A percentile compares a stretch with the other conserved stretches of the same genome.
Evolutionary conservation across 2,329 filamentous ascomycete species (phyloP).

Genomic region (Venturiaceae sp.): DNA sequence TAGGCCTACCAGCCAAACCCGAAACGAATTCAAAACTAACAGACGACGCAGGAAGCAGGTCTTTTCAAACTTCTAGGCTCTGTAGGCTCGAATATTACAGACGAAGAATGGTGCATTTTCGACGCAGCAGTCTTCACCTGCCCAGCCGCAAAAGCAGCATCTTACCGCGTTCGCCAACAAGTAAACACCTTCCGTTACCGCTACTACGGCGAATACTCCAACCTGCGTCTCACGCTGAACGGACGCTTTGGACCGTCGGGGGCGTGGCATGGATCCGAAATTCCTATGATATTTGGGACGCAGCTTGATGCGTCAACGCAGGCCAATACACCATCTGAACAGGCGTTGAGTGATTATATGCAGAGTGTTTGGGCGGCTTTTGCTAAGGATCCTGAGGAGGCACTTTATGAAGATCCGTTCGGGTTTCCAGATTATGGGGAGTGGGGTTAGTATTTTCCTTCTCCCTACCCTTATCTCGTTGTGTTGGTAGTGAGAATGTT

Average conservation of each 20-base stretch:
- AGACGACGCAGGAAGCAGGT: too few relatives aligned
- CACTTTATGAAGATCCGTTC: background rate
- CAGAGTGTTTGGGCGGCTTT: constrained; percentile 3
- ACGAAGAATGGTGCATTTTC: background rate
- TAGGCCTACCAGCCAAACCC: too few relatives aligned
- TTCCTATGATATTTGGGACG: constrained; percentile 5
- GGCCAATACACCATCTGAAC: background rate
- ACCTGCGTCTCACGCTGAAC: background rate
- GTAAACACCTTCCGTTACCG: background rate
- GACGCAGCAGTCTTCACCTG: constrained; percentile 2
- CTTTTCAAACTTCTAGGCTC: background rate
- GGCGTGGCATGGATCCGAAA: constrained; percentile 5
- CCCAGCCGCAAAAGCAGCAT: background rate
- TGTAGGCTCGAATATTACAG: background rate
- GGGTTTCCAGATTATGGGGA: background rate
- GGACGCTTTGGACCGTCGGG: background rate
- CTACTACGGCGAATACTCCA: background rate
- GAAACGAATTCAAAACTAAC: too few relatives aligned
- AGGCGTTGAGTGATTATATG: background rate
- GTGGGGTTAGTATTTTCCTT: background rate
- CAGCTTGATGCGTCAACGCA: background rate
- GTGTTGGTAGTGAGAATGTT: background rate
- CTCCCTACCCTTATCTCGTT: too few relatives aligned
- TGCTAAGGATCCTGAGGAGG: constrained; percentile 8
- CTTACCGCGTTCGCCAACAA: background rate